Evolutionary conservation across 768 basidiomycete genomes (phyloP).

Genomic region (Brasilioporus rufonigricans): DNA sequence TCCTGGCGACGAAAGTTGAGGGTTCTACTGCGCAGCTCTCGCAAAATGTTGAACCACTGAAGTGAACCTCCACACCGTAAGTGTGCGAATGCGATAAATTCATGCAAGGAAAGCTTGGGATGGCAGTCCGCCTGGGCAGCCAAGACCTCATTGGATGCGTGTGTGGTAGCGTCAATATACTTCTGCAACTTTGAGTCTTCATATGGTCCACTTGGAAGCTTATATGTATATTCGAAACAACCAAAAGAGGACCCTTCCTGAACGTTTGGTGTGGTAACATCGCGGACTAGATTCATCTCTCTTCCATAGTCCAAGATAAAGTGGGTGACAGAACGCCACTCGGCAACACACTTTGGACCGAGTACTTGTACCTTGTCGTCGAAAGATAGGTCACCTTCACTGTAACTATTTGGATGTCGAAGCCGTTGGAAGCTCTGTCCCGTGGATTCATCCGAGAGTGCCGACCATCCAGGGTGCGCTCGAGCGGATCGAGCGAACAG

Average conservation of each 20-base stretch:
- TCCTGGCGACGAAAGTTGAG: background rate
- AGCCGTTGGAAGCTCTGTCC: too few species aligned
- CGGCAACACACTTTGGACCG: too few species aligned
- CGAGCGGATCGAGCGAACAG: background rate
- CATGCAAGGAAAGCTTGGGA: background rate
- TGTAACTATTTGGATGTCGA: too few species aligned
- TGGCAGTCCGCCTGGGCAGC: background rate
- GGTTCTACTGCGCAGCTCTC: background rate
- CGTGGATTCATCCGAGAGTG: too few species aligned
- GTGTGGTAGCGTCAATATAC: background rate
- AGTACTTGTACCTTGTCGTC: too few species aligned
- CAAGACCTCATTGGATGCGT: background rate
- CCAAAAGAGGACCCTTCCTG: background rate
- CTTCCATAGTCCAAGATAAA: too few species aligned
- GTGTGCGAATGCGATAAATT: background rate
- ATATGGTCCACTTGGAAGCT: background rate
- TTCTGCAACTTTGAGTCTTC: background rate
- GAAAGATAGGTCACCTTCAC: too few species aligned
- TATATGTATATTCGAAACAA: too few species aligned
- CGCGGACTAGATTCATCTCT: too few species aligned
- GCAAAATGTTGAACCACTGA: background rate
- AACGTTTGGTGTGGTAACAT: too few species aligned
- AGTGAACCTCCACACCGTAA: background rate
- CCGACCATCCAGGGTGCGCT: background rate
- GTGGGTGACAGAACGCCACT: background rate